Conservation (phyloP, 345 rosid genomes). For the Citrus cavaleriei region DNA sequence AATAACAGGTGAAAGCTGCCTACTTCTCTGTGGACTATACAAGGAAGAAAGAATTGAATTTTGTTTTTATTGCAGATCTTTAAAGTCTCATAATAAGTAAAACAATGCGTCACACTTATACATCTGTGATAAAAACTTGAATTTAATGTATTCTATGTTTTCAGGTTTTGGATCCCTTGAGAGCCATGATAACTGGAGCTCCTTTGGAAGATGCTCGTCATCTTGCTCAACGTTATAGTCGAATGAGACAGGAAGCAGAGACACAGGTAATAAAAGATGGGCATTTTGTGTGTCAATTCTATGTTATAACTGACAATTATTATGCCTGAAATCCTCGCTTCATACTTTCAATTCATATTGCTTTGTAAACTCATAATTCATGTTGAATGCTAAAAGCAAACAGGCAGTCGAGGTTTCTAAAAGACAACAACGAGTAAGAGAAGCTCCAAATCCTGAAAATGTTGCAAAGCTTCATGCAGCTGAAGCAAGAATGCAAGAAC, state of each 20-base stretch:
- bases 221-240: constrained; percentile 97
- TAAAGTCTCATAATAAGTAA: not conserved
- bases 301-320: not conserved
- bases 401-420: constrained; percentile 81
- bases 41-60: not conserved
- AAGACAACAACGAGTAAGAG: constrained; percentile 77
- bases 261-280: constrained; percentile 50
- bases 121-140: not conserved
- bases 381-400: constrained; percentile 31
- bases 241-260: constrained; percentile 99
- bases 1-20: not conserved
- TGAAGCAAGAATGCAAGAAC: constrained; percentile 79
- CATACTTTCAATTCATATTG: constrained; percentile 12
- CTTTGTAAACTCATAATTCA: constrained; percentile 20
- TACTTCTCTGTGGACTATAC: not conserved
- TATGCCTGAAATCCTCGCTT: not conserved
- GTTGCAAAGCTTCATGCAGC: constrained; percentile 87
- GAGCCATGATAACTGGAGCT: constrained; percentile 75
- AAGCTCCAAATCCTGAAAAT: constrained; percentile 84
- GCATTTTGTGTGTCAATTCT: not conserved
- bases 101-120: not conserved
- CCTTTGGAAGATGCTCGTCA: constrained; percentile 95
- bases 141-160: not conserved
- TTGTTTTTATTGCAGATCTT: not conserved
- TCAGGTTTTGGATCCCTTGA: constrained; percentile 86